Percentiles rank a stretch among this genome's conserved stretches.
Evolutionary conservation across 108 stramenopile genomes (phyloP).

Genomic region (Fragilariopsis cylindrus): DNA sequence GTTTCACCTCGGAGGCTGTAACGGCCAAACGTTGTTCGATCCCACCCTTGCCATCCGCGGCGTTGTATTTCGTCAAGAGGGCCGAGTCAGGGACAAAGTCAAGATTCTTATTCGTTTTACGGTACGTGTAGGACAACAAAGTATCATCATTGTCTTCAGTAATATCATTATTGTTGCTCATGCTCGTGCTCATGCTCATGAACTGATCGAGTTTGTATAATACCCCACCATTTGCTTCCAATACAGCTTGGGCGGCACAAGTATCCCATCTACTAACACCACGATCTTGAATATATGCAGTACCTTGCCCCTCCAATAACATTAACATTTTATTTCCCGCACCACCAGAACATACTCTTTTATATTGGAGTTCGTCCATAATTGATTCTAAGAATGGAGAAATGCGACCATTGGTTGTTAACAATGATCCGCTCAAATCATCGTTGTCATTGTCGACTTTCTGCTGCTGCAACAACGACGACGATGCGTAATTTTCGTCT

Average conservation of each 20-base stretch:
- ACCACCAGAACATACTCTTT: slow-evolving; percentile 32
- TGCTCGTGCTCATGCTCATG: background rate
- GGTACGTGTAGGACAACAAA: slow-evolving; percentile 1
- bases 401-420: slow-evolving; percentile 4
- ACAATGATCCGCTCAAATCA: background rate
- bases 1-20: slow-evolving; percentile 4
- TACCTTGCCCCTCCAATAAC: slow-evolving; percentile 34
- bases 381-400: slow-evolving; percentile 1
- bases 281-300: slow-evolving; percentile 35
- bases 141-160: no score
- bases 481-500: slow-evolving; percentile 8
- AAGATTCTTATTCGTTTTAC: background rate
- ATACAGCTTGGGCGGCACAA: slow-evolving; percentile 60
- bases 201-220: slow-evolving; percentile 18
- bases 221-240: slow-evolving; percentile 50
- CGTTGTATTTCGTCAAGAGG: slow-evolving; percentile 2
- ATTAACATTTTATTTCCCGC: slow-evolving; percentile 48
- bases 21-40: background rate
- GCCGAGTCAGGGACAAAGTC: background rate
- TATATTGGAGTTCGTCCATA: background rate
- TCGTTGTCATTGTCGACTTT: background rate
- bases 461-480: background rate
- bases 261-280: slow-evolving; percentile 62
- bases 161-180: background rate
- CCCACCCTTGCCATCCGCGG: background rate